Base-by-base conservation (phyloP, 768 basidiomycete genomes). In the Coprinellus aureogranulatus region DNA sequence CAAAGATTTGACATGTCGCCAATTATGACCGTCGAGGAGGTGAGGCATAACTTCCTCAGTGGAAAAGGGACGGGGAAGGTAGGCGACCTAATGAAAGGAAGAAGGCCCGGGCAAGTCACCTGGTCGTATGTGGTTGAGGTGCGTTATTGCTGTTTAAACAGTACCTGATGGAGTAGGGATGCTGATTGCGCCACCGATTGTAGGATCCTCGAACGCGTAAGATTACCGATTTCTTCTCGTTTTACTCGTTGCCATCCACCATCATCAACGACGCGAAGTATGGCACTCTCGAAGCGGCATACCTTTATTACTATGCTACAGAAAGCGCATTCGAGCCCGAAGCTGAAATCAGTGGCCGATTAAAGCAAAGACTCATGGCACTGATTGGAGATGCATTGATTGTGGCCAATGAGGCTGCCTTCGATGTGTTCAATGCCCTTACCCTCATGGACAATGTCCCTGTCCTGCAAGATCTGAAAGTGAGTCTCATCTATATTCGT, bases 71-170 rank as follows among this genome's bases (percentile, higher is more conserved):
- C 68, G 22, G 82, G 85, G 52, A 78, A 72, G 39, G 65, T 73
- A 12, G 80, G 81, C 37, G 81, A 77, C 50, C 84, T 80, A 23
- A 78, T 74, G 47, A 66, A 70, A 23, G 71, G 82, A 68, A 65
- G 87, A 66, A 79, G 90, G 61, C 73, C 82, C 8, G 86, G 85
- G 1, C 97, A 98, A 68, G 96, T 98, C 27, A 88, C 90, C 2
- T 99, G 95, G 95, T 79, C 90, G 2, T 98, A 96, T 66, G 95
- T 99, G 30, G 90, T 97, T 46, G 95, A 98, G 84, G 96, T 89
- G 57, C 53, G 77, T 47, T 25, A 31, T 42, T 37, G 20, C 28
- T 57, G 23, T 47, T 18, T 23, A n/a, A n/a, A n/a, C n/a, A n/a
- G n/a, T n/a, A n/a, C n/a, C n/a, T n/a, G n/a, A n/a, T n/a, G n/a